Evolutionary conservation across 2,329 filamentous ascomycete species (phyloP).

Genomic region (Exophiala xenobiotica): DNA sequence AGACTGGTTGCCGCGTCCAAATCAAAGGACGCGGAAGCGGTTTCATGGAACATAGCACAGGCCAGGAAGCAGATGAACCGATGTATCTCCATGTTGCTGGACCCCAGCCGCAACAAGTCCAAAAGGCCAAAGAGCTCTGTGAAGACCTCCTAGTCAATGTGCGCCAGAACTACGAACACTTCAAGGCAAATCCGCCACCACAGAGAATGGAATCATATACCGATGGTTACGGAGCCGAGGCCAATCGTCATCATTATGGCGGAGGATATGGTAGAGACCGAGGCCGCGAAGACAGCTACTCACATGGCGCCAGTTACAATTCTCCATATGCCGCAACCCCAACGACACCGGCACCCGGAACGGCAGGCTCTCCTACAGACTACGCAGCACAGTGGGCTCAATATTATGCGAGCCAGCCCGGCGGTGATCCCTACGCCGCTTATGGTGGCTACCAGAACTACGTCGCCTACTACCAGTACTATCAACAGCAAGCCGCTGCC

Average conservation of each 20-base stretch:
- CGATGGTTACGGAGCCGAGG: conserved; percentile 53
- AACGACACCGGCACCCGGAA: conserved; percentile 35
- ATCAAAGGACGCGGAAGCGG: conserved; percentile 97
- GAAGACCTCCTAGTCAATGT: conserved; percentile 85
- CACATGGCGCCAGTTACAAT: conserved; percentile 40
- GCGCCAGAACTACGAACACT: conserved; percentile 82
- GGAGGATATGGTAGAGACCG: conserved; percentile 50
- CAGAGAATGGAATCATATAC: conserved; percentile 47
- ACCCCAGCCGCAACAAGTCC: conserved; percentile 81
- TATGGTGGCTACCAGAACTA: conserved; percentile 86
- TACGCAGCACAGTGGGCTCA: conserved; percentile 77
- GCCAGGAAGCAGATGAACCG: conserved; percentile 85
- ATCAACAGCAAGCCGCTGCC: conserved; percentile 62
- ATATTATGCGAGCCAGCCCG: conserved; percentile 58
- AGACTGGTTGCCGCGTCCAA: conserved; percentile 92
- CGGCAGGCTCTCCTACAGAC: conserved; percentile 53
- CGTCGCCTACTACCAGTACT: conserved; percentile 63
- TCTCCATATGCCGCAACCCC: conserved; percentile 28
- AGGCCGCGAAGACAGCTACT: conserved; percentile 46
- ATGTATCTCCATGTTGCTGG: conserved; percentile 98
- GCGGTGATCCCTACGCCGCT: conserved; percentile 68
- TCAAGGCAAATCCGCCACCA: conserved; percentile 75
- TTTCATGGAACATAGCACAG: conserved; percentile 86
- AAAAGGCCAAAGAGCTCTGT: conserved; percentile 83
- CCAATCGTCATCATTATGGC: conserved; percentile 44